Evolutionary conservation across 225 moss, liverwort and hornwort species (phyloP), one percentile per base, ranked within the genome.

Genomic region (Anthoceros angustus): DNA sequence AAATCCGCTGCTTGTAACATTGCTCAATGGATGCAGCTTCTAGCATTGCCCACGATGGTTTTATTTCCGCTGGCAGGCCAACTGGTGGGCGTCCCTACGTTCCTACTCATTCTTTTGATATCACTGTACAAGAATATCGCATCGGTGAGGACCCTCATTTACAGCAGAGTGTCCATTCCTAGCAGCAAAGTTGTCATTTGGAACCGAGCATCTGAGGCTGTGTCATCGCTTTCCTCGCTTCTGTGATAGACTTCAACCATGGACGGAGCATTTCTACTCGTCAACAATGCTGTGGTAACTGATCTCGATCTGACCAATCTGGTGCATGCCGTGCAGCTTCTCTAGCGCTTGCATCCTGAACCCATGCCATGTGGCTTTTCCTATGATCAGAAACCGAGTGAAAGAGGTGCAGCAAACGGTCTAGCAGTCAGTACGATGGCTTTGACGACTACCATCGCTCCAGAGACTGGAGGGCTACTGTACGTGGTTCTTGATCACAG

Each of bases 361-460:
- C 12, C 6, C 45, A 32, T 4, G 2, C 32, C 32, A 1, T 32
- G 32, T 1, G 32, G 32, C 32, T 4, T 4, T 32, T 32, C 32
- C 32, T 32, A 4, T 4, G 1, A 5, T 15, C 55, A 55, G 55
- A 55, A 55, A 55, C 55, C 55, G n/a, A 55, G 55, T 20, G n/a
- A 55, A 55, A 18, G 55, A 55, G 55, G 55, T 18, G 55, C 55
- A 18, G 55, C 55, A 20, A 55, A 55, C 23, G 55, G 55, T 7
- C 55, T 55, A 23, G 55, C 55, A 15, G 23, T 55, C n/a, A 55
- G 55, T 23, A 55, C 23, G 55, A 55, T 55, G 55, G 55, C 55
- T 1, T 55, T 55, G 55, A 55, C 55, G 8, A 55, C 55, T 7
- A 55, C 55, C 14, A 9, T 55, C 7, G 55, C 55, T 0, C 55